Evolutionary conservation across 164 flowering plant species (phyloP).

Genomic region (Magnolia officinalis): DNA sequence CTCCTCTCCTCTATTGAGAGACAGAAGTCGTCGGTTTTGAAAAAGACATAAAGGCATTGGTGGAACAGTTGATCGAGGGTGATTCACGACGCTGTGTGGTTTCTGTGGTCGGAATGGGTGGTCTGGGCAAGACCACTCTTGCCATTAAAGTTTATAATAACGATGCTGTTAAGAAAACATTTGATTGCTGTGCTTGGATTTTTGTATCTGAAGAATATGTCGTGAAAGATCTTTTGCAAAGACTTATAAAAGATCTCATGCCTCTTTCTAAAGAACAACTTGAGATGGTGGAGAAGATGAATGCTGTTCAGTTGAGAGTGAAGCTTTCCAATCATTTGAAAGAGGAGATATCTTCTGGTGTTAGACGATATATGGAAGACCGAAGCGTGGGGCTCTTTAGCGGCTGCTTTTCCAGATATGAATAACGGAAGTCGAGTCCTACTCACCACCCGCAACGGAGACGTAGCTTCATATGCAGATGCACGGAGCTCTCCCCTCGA

Average conservation of each 20-base stretch:
- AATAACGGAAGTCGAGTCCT: background rate
- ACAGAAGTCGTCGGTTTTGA: background rate
- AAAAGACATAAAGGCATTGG: no score
- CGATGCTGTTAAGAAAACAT: no score
- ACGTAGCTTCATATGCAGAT: background rate
- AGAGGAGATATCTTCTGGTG: background rate
- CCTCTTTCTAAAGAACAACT: background rate
- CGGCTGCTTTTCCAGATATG: constrained; percentile 32
- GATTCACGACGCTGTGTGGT: no score
- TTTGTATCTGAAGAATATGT: no score
- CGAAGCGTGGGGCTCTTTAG: background rate
- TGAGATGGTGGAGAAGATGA: background rate
- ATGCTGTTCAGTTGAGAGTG: background rate
- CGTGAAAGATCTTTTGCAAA: background rate
- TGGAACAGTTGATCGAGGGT: no score
- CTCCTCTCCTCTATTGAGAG: background rate
- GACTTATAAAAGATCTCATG: background rate
- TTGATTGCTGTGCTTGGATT: no score
- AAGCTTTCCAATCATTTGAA: background rate
- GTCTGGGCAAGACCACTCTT: no score
- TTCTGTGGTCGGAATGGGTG: no score
- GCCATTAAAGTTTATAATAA: no score
- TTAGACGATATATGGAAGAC: background rate
- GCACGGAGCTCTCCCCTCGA: background rate
- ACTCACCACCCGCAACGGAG: background rate